Conservation (phyloP, 305 asterid genomes). For the Plantago lanceolata region DNA sequence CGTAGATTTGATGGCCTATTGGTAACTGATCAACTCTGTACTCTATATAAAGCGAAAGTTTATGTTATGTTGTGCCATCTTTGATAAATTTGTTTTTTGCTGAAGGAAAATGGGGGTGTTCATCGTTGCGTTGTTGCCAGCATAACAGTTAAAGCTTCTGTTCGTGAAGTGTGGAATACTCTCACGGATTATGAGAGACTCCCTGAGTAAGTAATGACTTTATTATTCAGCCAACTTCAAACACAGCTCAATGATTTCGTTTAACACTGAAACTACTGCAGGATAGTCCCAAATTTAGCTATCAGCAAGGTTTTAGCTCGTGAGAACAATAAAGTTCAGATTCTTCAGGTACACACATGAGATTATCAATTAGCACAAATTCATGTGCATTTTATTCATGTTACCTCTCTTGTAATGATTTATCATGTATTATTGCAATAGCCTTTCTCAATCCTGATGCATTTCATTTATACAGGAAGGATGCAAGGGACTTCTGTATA, state of each 20-base stretch:
- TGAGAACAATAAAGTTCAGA: constrained; percentile 81
- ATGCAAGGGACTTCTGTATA: constrained; percentile 87
- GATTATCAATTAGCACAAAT: neutral
- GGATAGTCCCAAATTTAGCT: constrained; percentile 91
- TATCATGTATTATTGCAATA: neutral
- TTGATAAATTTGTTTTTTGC: constrained; percentile 30
- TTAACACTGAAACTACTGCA: constrained; percentile 37
- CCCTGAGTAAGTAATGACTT: constrained; percentile 68
- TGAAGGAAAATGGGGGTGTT: constrained; percentile 96
- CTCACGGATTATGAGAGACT: constrained; percentile 88
- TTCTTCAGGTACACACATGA: constrained; percentile 64
- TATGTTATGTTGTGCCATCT: constrained; percentile 25
- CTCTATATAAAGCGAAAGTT: neutral
- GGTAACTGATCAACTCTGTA: constrained; percentile 45
- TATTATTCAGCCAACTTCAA: neutral
- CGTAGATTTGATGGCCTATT: constrained; percentile 92
- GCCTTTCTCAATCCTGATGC: neutral
- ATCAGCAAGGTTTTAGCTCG: constrained; percentile 87
- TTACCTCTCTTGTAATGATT: neutral
- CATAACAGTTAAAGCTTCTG: constrained; percentile 89
- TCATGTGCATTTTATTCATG: neutral
- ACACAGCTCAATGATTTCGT: neutral
- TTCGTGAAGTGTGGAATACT: constrained; percentile 83
- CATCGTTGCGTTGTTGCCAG: constrained; percentile 91
- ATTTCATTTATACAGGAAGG: constrained; percentile 59